Conservation (phyloP, 2,329 filamentous ascomycete genomes). For the Apiospora saccharicola region DNA sequence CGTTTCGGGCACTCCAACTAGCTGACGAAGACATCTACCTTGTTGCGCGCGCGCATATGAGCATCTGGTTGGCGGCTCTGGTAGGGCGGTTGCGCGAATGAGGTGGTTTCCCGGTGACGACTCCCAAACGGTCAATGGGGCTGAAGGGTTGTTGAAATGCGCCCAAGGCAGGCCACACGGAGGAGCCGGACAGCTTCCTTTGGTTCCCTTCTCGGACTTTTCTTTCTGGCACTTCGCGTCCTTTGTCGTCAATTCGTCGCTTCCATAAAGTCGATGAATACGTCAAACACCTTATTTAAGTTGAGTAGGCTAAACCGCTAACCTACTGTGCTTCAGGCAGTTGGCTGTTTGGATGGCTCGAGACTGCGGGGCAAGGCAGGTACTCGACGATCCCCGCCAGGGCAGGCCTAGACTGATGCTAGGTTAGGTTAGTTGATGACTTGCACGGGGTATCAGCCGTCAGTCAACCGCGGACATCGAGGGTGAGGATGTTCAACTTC, state of each 20-base stretch:
- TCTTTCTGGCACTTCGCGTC: background rate
- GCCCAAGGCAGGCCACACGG: background rate
- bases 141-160: background rate
- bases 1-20: conserved; percentile 4
- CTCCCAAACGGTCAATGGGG: background rate
- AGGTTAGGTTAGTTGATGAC: background rate
- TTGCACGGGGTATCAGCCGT: conserved; percentile 1
- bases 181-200: background rate
- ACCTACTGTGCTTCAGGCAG: background rate
- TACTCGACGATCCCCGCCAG: conserved; percentile 13
- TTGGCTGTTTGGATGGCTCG: background rate
- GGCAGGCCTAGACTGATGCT: background rate
- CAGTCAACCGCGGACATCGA: background rate
- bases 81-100: conserved; percentile 4
- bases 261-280: background rate
- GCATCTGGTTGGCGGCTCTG: background rate
- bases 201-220: background rate
- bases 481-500: background rate
- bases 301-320: conserved; percentile 6
- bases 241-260: conserved; percentile 9
- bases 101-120: background rate
- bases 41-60: background rate
- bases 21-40: conserved; percentile 1
- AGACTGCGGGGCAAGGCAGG: conserved; percentile 20
- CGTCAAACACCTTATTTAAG: background rate